Evolutionary conservation across 1,139 yeast species (phyloP).

Genomic region (Petasospora rhodanensis): DNA sequence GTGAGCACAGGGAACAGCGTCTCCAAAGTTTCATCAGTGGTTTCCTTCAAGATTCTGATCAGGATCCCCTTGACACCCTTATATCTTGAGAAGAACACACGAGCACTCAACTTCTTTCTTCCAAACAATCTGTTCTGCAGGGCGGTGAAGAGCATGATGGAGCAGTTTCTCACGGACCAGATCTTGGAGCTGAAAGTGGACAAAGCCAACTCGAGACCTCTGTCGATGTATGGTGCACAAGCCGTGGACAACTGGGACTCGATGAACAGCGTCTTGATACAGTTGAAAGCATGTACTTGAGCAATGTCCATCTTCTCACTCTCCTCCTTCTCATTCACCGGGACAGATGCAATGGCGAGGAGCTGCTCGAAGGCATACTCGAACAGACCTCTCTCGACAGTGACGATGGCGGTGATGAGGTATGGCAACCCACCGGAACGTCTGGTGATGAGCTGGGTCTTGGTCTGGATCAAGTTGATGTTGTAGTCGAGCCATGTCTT

Average conservation of each 20-base stretch:
- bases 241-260: constrained; percentile 60
- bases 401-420: constrained; percentile 65
- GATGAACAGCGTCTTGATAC: constrained; percentile 66
- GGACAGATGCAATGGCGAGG: constrained; percentile 46
- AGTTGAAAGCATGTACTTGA: constrained; percentile 90
- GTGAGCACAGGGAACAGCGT: constrained; percentile 72
- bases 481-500: constrained; percentile 52
- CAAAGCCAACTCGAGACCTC: constrained; percentile 57
- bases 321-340: constrained; percentile 42
- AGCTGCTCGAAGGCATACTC: constrained; percentile 47
- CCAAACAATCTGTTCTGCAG: constrained; percentile 79
- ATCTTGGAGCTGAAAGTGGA: constrained; percentile 55
- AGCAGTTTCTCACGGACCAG: constrained; percentile 90
- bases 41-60: constrained; percentile 37
- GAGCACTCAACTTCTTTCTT: constrained; percentile 50
- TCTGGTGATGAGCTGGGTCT: constrained; percentile 70
- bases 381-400: constrained; percentile 47
- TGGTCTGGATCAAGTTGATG: constrained; percentile 47
- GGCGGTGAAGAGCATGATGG: constrained; percentile 88
- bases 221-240: constrained; percentile 50
- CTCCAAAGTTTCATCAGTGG: constrained; percentile 41
- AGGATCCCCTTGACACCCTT: constrained; percentile 48
- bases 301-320: constrained; percentile 68
- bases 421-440: constrained; percentile 91
- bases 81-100: constrained; percentile 64